phyloP scores from a whole-genome alignment of 306 rosid species.

The Gillenia trifoliata region DNA sequence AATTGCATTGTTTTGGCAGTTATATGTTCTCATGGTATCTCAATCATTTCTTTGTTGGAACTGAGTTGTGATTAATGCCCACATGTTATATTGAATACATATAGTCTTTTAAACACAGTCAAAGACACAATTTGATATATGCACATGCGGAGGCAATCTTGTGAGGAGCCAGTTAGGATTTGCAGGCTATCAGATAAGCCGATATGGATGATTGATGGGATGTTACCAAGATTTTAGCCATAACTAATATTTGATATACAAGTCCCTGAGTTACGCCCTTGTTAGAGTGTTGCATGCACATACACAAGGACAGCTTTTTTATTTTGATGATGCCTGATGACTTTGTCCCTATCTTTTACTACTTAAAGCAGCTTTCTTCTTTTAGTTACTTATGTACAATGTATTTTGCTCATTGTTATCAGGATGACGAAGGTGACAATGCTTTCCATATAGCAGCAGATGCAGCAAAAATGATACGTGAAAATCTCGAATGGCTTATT shows the following conservation, averaged over 20 bases:
- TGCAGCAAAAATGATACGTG: slow-evolving; percentile 93
- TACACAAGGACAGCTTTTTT: background rate
- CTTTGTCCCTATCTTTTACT: background rate
- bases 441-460: slow-evolving; percentile 97
- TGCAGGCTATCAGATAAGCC: background rate
- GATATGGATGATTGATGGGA: background rate
- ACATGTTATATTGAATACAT: background rate
- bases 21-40: background rate
- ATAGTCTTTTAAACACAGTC: background rate
- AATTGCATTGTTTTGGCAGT: slow-evolving; percentile 9
- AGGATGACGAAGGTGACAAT: slow-evolving; percentile 97
- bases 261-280: background rate
- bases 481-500: slow-evolving; percentile 94
- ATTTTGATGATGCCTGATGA: background rate
- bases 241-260: background rate
- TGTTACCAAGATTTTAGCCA: background rate
- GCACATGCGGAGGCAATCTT: background rate
- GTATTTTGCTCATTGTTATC: slow-evolving; percentile 19
- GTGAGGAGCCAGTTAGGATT: background rate
- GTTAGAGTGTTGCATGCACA: background rate
- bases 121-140: background rate
- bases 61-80: background rate
- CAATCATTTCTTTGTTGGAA: background rate
- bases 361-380: background rate
- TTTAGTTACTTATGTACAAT: background rate